Base-by-base conservation (phyloP, 2,329 filamentous ascomycete species). In the Botrytis byssoidea region DNA sequence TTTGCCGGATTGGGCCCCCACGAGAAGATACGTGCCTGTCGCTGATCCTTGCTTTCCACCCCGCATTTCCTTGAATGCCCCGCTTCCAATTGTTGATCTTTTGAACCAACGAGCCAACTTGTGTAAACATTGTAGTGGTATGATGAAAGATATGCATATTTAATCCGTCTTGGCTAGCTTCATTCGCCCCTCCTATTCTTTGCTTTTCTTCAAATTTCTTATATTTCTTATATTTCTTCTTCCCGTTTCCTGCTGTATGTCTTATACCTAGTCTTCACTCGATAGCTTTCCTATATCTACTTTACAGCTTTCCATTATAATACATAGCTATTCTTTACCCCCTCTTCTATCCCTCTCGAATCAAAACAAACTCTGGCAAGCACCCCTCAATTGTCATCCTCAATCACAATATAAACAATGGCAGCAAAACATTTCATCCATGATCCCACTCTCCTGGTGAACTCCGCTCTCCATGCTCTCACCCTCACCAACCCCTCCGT, bases 361-460 rank as follows among this genome's bases (percentile, higher is more conserved):
- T 16, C 59, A 10, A 40, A 57, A 5, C 20, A 60, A 25, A 25
- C 18, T 25, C 32, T 61, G 40, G 22, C 18, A 59, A 68, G 29
- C 7, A 51, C 25, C 5, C 48, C 14, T 14, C 48, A 51, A 51
- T 51, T 51, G 25, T 12, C 48, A 20, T 59, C 44, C 32, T 8
- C 61, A 65, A 71, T 48, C 37, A 55, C 55, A 55, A 72, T 7
- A 55, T 65, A 61, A 71, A 79, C 73, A 71, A 86, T 86, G 85
- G 89, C 89, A 46, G 81, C 86, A 75, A 97, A 96, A 85, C 95
- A 98, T 85, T 97, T 98, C 86, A 90, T 97, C 85, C 90, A 94
- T 82, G 92, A 97, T 81, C 90, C 94, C 60, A 89, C 90, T 71
- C 88, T 92, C 80, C 89, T 98, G 70, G 93, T 98, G 81, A 87